phyloP scores from a whole-genome alignment of 2,329 filamentous ascomycete genomes.

The Aspergillus eucalypticola region DNA sequence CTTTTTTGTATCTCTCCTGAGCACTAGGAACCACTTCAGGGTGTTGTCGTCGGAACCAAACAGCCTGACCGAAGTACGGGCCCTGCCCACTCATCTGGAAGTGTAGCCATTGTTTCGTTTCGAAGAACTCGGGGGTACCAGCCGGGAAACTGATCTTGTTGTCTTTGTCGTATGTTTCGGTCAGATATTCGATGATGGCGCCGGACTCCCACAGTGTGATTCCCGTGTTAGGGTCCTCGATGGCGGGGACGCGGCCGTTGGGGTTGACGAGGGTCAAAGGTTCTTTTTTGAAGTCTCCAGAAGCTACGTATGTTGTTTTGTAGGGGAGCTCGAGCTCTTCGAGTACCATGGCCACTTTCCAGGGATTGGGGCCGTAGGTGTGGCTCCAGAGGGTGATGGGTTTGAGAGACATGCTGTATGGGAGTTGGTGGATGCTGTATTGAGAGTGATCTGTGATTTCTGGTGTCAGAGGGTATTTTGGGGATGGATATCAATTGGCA shows the following conservation, averaged over 20 bases:
- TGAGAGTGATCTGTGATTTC: no score
- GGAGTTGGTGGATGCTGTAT: no score
- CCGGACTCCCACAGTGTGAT: constrained; percentile 49
- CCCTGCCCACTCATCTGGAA: constrained; percentile 51
- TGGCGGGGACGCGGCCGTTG: constrained; percentile 38
- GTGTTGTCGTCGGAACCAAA: constrained; percentile 47
- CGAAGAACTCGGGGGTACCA: constrained; percentile 38
- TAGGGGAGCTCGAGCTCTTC: constrained; percentile 36
- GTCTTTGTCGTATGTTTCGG: constrained; percentile 48
- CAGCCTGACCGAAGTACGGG: constrained; percentile 51
- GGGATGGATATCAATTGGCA: no score
- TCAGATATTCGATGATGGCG: constrained; percentile 48
- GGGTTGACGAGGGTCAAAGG: constrained; percentile 33
- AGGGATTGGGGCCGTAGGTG: constrained; percentile 30
- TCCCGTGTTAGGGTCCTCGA: constrained; percentile 39
- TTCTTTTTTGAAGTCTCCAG: constrained; percentile 31
- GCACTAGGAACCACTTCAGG: constrained; percentile 46
- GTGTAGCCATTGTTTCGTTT: constrained; percentile 48
- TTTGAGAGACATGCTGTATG: constrained; percentile 21
- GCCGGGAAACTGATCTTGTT: constrained; percentile 39
- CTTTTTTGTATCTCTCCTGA: constrained; percentile 47
- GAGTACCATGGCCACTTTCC: constrained; percentile 34
- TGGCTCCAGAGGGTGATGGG: constrained; percentile 22
- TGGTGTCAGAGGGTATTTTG: no score
- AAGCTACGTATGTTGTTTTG: constrained; percentile 22